A percentile compares a stretch with the other conserved stretches of the same genome.
These are phyloP conservation scores for Evernia prunastri DNA, from an alignment of 495 filamentous ascomycete genomes.

Conservation along the genomic window DNA sequence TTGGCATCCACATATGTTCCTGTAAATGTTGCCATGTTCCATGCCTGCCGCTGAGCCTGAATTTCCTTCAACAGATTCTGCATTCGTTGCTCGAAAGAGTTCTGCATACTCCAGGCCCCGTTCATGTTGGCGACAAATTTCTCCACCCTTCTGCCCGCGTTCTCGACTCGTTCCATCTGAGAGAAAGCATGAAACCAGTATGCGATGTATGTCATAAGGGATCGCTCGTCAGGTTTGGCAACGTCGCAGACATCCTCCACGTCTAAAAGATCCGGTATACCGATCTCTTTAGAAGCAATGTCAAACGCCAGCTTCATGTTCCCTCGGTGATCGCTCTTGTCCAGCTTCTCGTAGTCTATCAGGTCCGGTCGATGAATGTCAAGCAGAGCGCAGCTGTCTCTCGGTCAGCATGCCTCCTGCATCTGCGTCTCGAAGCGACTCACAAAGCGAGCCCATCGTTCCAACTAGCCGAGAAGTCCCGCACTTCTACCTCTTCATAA, in stretches of 20 bases:
- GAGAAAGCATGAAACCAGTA: conserved; percentile 99
- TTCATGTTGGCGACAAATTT: conserved; percentile 99
- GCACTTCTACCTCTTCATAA: conserved; percentile 91
- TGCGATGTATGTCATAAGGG: conserved; percentile 98
- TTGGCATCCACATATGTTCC: conserved; percentile 93
- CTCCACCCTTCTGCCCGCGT: conserved; percentile 90
- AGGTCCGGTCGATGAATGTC: conserved; percentile 96
- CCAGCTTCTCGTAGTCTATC: conserved; percentile 89
- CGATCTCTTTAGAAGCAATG: conserved; percentile 90
- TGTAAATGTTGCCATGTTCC: conserved; percentile 74
- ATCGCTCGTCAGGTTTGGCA: conserved; percentile 87
- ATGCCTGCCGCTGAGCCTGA: conserved; percentile 59
- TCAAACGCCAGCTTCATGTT: conserved; percentile 98
- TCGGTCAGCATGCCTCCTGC: conserved; percentile 8
- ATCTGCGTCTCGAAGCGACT: conserved; percentile 13
- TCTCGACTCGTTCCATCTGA: conserved; percentile 95
- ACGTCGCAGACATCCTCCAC: conserved; percentile 98
- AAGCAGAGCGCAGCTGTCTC: conserved; percentile 68
- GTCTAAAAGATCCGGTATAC: conserved; percentile 90
- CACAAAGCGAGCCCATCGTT: conserved; percentile 91
- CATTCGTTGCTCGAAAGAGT: conserved; percentile 86
- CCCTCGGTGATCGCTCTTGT: conserved; percentile 89
- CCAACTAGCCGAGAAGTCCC: conserved; percentile 92
- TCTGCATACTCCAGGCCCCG: conserved; percentile 99
- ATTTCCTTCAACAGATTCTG: conserved; percentile 69